Evolutionary conservation across 768 basidiomycete species (phyloP).

Genomic region (Kwoniella dendrophila): DNA sequence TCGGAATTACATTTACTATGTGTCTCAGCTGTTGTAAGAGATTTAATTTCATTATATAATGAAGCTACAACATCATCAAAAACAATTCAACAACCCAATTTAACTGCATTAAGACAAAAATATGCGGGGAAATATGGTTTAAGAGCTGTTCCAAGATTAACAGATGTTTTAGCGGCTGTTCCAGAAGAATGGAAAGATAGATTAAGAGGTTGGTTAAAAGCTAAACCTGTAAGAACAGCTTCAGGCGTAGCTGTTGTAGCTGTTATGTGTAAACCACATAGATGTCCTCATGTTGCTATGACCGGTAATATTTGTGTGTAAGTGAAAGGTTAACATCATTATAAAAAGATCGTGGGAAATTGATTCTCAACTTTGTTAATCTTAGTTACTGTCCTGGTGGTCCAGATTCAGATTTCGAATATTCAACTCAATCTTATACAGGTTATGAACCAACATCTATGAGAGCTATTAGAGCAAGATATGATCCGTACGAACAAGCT

Average conservation of each 20-base stretch:
- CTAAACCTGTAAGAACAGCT: slow-evolving; percentile 92
- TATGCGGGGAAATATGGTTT: slow-evolving; percentile 88
- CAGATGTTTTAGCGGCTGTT: slow-evolving; percentile 97
- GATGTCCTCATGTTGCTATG: slow-evolving; percentile 99
- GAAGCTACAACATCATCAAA: slow-evolving; percentile 34
- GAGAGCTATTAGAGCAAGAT: slow-evolving; percentile 95
- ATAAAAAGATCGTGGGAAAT: background rate
- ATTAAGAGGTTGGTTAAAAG: slow-evolving; percentile 81
- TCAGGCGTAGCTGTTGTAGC: slow-evolving; percentile 98
- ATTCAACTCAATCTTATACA: slow-evolving; percentile 73
- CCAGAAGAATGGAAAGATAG: slow-evolving; percentile 96
- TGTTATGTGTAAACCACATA: slow-evolving; percentile 99
- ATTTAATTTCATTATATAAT: slow-evolving; percentile 67
- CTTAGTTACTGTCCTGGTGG: slow-evolving; percentile 94
- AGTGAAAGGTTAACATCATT: slow-evolving; percentile 45
- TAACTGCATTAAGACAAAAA: slow-evolving; percentile 82
- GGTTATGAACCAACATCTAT: slow-evolving; percentile 81
- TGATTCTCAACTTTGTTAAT: background rate
- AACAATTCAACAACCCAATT: slow-evolving; percentile 69
- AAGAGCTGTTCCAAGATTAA: slow-evolving; percentile 84
- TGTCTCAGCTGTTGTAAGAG: slow-evolving; percentile 90
- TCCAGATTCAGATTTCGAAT: slow-evolving; percentile 98
- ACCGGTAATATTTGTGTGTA: slow-evolving; percentile 99
- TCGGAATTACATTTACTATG: slow-evolving; percentile 86
- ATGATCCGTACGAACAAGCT: slow-evolving; percentile 97